Conservation (phyloP, 2,329 filamentous ascomycete genomes). For the Botryotinia convoluta region DNA sequence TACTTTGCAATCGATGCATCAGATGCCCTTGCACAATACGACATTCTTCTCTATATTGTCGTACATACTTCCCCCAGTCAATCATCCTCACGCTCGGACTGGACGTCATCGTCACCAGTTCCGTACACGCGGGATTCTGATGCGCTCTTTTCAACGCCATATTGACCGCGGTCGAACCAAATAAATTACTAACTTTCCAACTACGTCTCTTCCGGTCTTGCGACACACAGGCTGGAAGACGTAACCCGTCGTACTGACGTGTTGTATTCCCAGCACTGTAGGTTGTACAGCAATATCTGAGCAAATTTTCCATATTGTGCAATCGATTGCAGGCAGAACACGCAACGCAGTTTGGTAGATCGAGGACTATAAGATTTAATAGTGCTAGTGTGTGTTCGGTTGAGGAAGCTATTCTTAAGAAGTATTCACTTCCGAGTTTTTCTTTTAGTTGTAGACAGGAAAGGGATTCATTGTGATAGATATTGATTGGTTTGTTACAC, state of each 20-base stretch:
- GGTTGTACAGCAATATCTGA: background rate
- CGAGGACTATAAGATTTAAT: background rate
- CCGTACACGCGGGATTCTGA: background rate
- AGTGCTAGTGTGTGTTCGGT: background rate
- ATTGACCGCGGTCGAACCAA: background rate
- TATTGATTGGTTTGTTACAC: background rate
- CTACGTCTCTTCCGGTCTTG: background rate
- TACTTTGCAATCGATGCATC: background rate
- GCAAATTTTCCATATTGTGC: background rate
- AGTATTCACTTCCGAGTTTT: background rate
- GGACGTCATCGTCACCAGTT: background rate
- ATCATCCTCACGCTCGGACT: background rate
- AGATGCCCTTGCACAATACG: background rate
- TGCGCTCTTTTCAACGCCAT: background rate
- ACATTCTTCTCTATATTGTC: background rate
- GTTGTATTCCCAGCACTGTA: background rate
- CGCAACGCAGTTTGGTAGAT: background rate
- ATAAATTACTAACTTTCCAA: background rate
- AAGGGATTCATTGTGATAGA: background rate
- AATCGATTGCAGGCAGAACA: background rate
- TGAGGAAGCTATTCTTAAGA: background rate
- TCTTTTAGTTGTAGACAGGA: background rate
- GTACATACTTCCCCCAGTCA: background rate
- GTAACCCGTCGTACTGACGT: background rate
- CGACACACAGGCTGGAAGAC: background rate